Conservation (phyloP, 768 basidiomycete genomes). For the Astraeus odoratus region DNA sequence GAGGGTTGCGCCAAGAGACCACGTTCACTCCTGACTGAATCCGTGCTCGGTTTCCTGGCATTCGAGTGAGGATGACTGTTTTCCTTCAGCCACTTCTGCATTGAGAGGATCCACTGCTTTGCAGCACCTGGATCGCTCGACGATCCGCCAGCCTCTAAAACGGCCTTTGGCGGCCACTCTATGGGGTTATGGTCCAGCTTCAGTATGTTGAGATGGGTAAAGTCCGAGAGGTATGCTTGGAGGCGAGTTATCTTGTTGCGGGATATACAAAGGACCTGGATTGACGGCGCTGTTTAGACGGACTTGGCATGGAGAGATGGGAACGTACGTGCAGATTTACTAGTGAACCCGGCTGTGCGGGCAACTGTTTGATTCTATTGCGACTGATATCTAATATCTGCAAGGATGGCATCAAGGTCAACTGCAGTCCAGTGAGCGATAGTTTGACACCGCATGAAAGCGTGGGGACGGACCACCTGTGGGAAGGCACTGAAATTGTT, state of each 20-base stretch:
- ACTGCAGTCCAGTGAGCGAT: conserved; percentile 35
- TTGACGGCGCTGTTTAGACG: conserved; percentile 1
- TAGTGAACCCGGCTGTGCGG: conserved; percentile 73
- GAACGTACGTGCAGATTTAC: conserved; percentile 60
- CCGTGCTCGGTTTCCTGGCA: conserved; percentile 34
- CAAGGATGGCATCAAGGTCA: conserved; percentile 77
- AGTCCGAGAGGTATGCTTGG: conserved; percentile 72
- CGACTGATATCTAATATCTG: conserved; percentile 94
- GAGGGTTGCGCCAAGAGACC: conserved; percentile 28
- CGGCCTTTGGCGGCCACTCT: conserved; percentile 77
- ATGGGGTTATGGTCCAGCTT: conserved; percentile 89
- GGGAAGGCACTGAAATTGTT: conserved; percentile 83
- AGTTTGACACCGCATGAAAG: conserved; percentile 2
- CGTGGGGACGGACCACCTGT: conserved; percentile 58
- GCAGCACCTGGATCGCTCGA: conserved; percentile 43
- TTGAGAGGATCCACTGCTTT: conserved; percentile 61
- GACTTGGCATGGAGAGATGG: background rate
- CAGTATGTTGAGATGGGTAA: conserved; percentile 66
- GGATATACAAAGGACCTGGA: conserved; percentile 78
- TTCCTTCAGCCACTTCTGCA: conserved; percentile 73
- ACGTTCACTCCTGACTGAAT: conserved; percentile 44
- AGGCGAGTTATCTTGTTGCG: conserved; percentile 78
- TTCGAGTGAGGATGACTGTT: conserved; percentile 32
- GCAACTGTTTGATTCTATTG: conserved; percentile 81
- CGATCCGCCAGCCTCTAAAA: conserved; percentile 40